phyloP scores from a whole-genome alignment of 139 green algal genomes.

The Volvox reticuliferus region DNA sequence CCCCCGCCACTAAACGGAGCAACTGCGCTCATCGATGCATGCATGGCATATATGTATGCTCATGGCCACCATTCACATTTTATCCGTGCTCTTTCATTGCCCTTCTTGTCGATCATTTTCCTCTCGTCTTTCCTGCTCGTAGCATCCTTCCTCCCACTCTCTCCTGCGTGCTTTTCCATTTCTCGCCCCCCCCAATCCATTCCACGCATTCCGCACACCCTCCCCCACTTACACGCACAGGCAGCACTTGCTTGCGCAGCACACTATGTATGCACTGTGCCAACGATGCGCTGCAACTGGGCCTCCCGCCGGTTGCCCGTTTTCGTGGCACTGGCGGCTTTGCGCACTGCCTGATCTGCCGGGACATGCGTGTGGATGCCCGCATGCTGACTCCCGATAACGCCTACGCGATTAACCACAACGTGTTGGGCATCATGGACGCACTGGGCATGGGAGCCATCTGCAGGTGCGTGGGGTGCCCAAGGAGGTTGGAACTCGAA shows the following conservation, averaged over 20 bases:
- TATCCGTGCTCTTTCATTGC: no score
- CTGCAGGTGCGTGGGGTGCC: slow-evolving; percentile 32
- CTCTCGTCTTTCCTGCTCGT: no score
- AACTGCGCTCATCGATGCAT: no score
- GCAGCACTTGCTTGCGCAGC: slow-evolving; percentile 32
- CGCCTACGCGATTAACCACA: slow-evolving; percentile 31
- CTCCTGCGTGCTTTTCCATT: no score
- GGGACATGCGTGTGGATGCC: slow-evolving; percentile 7
- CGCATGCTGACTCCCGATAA: slow-evolving; percentile 1
- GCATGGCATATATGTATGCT: no score
- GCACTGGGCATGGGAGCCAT: slow-evolving; percentile 23
- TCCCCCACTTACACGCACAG: not conserved
- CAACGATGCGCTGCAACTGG: slow-evolving; percentile 34
- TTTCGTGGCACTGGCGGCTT: slow-evolving; percentile 6
- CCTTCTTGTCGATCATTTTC: no score
- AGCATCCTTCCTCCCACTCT: no score
- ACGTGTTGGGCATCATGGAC: slow-evolving; percentile 43
- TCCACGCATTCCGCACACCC: not conserved
- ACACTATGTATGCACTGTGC: slow-evolving; percentile 42
- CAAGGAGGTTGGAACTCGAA: no score
- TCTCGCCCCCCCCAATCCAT: not conserved
- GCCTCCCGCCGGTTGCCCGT: not conserved
- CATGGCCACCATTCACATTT: no score
- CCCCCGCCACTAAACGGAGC: no score
- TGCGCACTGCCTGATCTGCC: slow-evolving; percentile 21